Evolutionary conservation across 306 rosid species (phyloP).

Genomic region (Prunus kanzakura): DNA sequence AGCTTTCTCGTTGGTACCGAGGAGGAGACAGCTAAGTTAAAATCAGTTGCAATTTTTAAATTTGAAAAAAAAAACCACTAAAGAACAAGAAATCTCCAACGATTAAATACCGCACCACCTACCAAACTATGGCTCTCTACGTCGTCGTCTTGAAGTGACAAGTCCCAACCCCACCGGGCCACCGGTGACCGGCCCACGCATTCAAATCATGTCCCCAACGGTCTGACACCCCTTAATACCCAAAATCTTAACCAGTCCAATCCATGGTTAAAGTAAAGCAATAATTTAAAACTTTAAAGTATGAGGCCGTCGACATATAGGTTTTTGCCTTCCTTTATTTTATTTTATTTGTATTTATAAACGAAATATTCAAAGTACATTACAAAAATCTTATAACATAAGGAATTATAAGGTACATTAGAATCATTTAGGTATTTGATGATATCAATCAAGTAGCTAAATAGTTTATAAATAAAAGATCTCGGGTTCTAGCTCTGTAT

Average conservation of each 20-base stretch:
- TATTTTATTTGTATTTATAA: not conserved
- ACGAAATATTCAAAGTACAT: not conserved
- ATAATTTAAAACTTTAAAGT: too few species aligned
- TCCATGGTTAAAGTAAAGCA: not conserved
- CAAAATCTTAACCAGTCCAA: not conserved
- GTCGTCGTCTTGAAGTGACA: not conserved
- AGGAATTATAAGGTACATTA: too few species aligned
- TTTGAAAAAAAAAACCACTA: too few species aligned
- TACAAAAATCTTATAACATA: not conserved
- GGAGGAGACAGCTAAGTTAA: not conserved
- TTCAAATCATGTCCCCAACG: not conserved
- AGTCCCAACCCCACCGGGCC: not conserved
- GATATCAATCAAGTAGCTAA: too few species aligned
- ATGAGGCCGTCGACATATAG: too few species aligned
- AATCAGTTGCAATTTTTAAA: not conserved
- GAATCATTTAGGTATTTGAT: not conserved
- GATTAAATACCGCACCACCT: constrained; percentile 7
- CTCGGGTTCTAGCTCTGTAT: too few species aligned
- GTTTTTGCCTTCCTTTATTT: too few species aligned
- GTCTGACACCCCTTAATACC: not conserved
- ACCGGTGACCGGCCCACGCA: not conserved
- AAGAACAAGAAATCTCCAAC: not conserved
- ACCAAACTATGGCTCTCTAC: not conserved
- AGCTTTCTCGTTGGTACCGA: too few species aligned
- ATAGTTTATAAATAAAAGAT: too few species aligned